phyloP scores from a whole-genome alignment of 306 rosid genomes.

The Benincasa hispida region DNA sequence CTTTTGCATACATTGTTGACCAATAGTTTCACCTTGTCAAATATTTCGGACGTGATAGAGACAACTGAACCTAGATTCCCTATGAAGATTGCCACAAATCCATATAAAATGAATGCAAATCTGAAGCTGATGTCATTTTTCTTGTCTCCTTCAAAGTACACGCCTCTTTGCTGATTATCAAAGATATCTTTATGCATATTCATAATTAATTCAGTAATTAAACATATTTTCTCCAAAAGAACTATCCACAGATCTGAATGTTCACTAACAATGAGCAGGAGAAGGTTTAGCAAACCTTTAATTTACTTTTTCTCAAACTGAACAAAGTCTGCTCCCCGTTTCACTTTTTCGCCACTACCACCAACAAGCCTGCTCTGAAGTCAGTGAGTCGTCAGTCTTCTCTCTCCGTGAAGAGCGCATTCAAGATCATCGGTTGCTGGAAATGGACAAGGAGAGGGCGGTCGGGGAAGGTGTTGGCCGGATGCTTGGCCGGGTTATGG shows the following conservation, averaged over 20 bases:
- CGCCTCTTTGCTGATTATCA: background rate
- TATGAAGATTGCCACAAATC: constrained; percentile 29
- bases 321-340: too few species aligned
- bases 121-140: constrained; percentile 13
- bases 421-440: too few species aligned
- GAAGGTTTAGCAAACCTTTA: constrained; percentile 20
- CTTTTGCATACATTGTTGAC: constrained; percentile 31
- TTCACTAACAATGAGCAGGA: constrained; percentile 22
- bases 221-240: constrained; percentile 28
- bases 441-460: too few species aligned
- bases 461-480: too few species aligned
- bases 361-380: too few species aligned
- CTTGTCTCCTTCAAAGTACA: constrained; percentile 9
- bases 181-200: background rate
- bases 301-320: too few species aligned
- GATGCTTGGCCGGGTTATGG: too few species aligned
- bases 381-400: too few species aligned
- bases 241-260: constrained; percentile 20
- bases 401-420: too few species aligned
- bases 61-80: constrained; percentile 21
- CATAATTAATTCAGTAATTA: constrained; percentile 18
- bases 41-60: constrained; percentile 1
- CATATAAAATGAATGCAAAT: constrained; percentile 22
- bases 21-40: constrained; percentile 30
- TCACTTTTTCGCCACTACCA: too few species aligned